Base-by-base conservation (phyloP, 768 basidiomycete genomes). In the Podaxis mareebaensis region DNA sequence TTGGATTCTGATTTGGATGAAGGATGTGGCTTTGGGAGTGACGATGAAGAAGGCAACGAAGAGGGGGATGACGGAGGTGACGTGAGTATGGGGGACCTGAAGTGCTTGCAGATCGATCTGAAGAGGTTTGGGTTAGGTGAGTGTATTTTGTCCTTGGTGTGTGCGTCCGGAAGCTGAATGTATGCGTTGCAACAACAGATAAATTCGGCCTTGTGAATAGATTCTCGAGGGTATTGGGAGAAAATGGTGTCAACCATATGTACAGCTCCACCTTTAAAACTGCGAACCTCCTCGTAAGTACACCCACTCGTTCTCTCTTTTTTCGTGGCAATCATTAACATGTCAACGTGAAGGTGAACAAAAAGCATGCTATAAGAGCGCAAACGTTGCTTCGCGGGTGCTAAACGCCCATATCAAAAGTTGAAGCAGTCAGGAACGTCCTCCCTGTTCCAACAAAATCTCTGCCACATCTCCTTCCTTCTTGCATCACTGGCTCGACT, bases 251-350 rank as follows among this genome's bases (percentile, higher is more conserved):
- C 71, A 90, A 92, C 75, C 90, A 92, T 70, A 89, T 93, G 84
- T 93, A 92, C 71, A 89, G 87, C 62, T 91, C 90, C 49, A 92
- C 91, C n/a, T 89, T 86, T 71, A 90, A 90, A 75, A 90, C 89
- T 5, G 91, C 91, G 61, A 93, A 93, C 73, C 73, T 93, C 36
- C 77, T 92, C 68, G 90, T 92, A 67, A 65, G 77, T 70, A 51
- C 58, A 11, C 42, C 6, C 22, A 8, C 28, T 48, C 30, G 13
- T 60, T 67, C 49, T 53, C 24, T 20, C 48, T 3, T 54, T 24
- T 15, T 20, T 52, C 33, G 33, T 33, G 8, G 2, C 49, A 40
- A 44, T 38, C 49, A 51, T 46, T 13, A 53, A 64, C 15, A 55
- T 40, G 46, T 48, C 42, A 48, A 39, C 30, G 20, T 38, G 13